Conservation (phyloP, 2,329 filamentous ascomycete genomes). For the Aspergillus intermedius region DNA sequence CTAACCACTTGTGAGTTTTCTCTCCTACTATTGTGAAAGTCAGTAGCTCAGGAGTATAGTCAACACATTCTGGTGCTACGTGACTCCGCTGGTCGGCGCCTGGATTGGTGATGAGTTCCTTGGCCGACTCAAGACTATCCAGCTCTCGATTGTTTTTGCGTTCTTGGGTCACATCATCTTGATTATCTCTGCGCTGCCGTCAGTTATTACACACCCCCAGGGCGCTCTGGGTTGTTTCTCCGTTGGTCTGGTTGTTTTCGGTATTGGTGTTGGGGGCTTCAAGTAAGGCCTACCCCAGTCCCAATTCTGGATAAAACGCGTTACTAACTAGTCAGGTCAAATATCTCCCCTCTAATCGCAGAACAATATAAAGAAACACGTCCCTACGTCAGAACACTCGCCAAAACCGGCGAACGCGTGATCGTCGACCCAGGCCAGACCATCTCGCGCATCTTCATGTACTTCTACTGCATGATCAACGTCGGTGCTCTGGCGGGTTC, state of each 20-base stretch:
- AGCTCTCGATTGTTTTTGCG: slow-evolving; percentile 58
- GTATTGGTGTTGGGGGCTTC: slow-evolving; percentile 70
- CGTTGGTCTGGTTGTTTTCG: slow-evolving; percentile 60
- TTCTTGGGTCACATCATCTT: slow-evolving; percentile 63
- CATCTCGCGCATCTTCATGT: slow-evolving; percentile 61
- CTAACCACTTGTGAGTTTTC: slow-evolving; percentile 38
- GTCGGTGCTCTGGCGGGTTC: slow-evolving; percentile 56
- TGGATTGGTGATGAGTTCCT: slow-evolving; percentile 63
- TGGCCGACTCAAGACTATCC: slow-evolving; percentile 65
- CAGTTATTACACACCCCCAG: slow-evolving; percentile 53
- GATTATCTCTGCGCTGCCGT: slow-evolving; percentile 59
- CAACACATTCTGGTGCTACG: slow-evolving; percentile 58
- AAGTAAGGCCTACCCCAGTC: slow-evolving; percentile 39
- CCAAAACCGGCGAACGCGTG: slow-evolving; percentile 56
- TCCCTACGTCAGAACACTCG: slow-evolving; percentile 49
- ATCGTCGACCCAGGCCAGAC: slow-evolving; percentile 65
- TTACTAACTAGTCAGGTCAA: slow-evolving; percentile 39
- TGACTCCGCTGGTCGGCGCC: slow-evolving; percentile 56
- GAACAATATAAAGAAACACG: slow-evolving; percentile 60
- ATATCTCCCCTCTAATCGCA: slow-evolving; percentile 65
- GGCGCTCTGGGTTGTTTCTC: slow-evolving; percentile 58
- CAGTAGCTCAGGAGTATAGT: slow-evolving; percentile 20
- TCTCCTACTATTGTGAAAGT: too few species aligned
- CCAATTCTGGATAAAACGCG: not conserved
- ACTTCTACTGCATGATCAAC: slow-evolving; percentile 68